Evolutionary conservation across 257 asterid species (phyloP), one percentile per base, ranked within the genome.

Genomic region (Solanum etuberosum): DNA sequence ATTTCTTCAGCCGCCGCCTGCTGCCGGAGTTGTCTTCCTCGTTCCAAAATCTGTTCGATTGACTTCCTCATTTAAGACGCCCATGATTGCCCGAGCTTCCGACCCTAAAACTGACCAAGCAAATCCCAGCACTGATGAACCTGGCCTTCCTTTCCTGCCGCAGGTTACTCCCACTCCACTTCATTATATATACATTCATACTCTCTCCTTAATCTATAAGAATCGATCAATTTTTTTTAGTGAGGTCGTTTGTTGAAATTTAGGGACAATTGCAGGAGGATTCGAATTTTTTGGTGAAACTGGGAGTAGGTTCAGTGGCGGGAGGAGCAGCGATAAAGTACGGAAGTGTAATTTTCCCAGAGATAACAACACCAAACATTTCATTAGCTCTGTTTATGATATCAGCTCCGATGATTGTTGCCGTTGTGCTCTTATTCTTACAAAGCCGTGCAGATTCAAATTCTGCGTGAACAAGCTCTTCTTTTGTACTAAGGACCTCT

Each of bases 251-350:
- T 40, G 13, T 42, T 77, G 63, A 78, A 42, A 40, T 23, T 40
- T 27, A 5, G 14, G 6, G 14, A 34, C 20, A 85, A 27, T 71
- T 71, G 80, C 90, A 94, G 96, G 95, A 94, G 54, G 94, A 94
- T 76, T 83, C 90, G 90, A 86, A 40, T 72, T 93, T 92, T 83
- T 43, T 94, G 94, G 91, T 87, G 77, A 89, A 92, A 80, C 54
- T 94, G 90, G 96, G 98, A 85, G 95, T 59, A 13, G 94, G 92
- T 34, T 92, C 96, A 1, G 85, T 92, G 11, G 95, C 86, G 34
- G 98, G 95, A 63, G 96, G 94, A 6, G 98, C 95, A 0, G 96
- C 91, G 13, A 91, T 94, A 10, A 93, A 94, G 92, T 93, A 94
- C 32, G 98, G 93, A 73, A 94, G 96, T 87, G 87, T 87, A 9